Percentiles rank a stretch among this genome's conserved stretches.
Conservation (phyloP, 805 yeast genomes). For the Maudiozyma serrabonitensis region DNA sequence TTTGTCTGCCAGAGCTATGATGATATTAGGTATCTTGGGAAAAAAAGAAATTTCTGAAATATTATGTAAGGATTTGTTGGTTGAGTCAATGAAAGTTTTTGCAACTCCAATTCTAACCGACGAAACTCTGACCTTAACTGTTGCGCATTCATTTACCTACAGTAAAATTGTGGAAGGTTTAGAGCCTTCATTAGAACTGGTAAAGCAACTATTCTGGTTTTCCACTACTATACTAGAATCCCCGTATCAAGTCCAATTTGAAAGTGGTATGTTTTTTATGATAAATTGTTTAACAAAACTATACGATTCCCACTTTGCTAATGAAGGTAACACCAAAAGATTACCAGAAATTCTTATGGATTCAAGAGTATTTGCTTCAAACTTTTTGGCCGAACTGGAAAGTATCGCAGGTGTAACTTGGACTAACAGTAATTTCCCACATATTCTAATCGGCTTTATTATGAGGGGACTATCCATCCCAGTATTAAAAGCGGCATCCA, state of each 20-base stretch:
- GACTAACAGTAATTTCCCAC: conserved; percentile 38
- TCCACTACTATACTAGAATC: conserved; percentile 26
- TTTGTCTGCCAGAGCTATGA: conserved; percentile 53
- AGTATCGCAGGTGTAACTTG: conserved; percentile 30
- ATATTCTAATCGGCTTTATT: conserved; percentile 36
- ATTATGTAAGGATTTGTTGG: conserved; percentile 26
- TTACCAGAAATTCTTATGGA: conserved; percentile 25
- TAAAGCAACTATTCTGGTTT: conserved; percentile 30
- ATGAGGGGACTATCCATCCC: conserved; percentile 51
- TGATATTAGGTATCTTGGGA: conserved; percentile 58
- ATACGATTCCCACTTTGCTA: conserved; percentile 22
- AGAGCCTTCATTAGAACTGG: conserved; percentile 20
- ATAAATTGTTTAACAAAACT: conserved; percentile 24
- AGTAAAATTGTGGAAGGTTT: conserved; percentile 31
- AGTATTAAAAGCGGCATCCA: conserved; percentile 41
- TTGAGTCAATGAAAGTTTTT: conserved; percentile 25
- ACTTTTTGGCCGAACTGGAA: conserved; percentile 36
- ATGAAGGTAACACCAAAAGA: conserved; percentile 18
- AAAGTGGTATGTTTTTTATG: conserved; percentile 31
- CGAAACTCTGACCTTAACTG: conserved; percentile 21
- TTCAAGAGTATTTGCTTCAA: conserved; percentile 33
- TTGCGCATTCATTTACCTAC: conserved; percentile 30
- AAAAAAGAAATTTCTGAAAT: conserved; percentile 51
- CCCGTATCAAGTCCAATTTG: conserved; percentile 26
- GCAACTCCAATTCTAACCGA: conserved; percentile 24